Evolutionary conservation across 1,284 basidiomycete species (phyloP).

Genomic region (Puccinia polysora): DNA sequence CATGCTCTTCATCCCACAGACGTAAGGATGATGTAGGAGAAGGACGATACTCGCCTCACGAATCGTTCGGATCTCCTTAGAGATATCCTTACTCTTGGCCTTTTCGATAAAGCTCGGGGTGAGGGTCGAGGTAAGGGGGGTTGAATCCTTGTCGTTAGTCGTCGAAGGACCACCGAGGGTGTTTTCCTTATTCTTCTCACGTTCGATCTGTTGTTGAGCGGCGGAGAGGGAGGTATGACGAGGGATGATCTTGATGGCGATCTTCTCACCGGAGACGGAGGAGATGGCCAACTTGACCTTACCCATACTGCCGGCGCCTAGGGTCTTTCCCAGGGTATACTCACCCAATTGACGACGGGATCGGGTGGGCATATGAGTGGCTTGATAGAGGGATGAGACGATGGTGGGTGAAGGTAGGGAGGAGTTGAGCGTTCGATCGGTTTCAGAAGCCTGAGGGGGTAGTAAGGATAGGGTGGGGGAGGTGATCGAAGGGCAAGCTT

Average conservation of each 20-base stretch:
- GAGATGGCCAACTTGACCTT: constrained; percentile 96
- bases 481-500: not conserved
- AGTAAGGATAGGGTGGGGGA: not conserved
- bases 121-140: constrained; percentile 49
- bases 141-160: constrained; percentile 46
- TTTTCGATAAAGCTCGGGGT: constrained; percentile 65
- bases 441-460: no score
- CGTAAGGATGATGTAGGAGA: constrained; percentile 94
- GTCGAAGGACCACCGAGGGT: constrained; percentile 55
- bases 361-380: constrained; percentile 23
- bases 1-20: constrained; percentile 99
- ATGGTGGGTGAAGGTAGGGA: no score
- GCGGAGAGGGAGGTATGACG: constrained; percentile 63
- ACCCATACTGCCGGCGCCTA: constrained; percentile 97
- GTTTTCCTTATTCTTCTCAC: constrained; percentile 50
- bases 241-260: constrained; percentile 97
- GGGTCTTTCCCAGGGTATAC: constrained; percentile 92
- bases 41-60: constrained; percentile 90
- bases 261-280: constrained; percentile 83
- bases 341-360: constrained; percentile 67
- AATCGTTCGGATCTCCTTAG: constrained; percentile 91
- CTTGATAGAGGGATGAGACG: no score
- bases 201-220: constrained; percentile 51
- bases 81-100: constrained; percentile 76
- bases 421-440: no score